phyloP scores from a whole-genome alignment of 164 flowering plant species.

The Houttuynia cordata region DNA sequence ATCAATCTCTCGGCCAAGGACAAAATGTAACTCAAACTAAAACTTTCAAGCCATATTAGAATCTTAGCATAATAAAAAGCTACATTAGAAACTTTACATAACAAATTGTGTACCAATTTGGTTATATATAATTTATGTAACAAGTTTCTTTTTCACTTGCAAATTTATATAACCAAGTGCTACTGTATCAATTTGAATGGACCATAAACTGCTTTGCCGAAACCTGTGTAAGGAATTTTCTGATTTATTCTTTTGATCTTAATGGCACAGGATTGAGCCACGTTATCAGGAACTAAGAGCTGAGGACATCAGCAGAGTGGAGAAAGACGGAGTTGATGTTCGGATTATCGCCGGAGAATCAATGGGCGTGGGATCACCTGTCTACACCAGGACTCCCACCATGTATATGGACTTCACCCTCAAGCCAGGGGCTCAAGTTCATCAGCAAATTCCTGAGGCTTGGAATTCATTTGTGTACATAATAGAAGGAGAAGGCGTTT shows the following conservation, averaged over 20 bases:
- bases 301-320: slow-evolving; percentile 43
- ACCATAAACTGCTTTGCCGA: background rate
- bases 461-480: slow-evolving; percentile 71
- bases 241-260: background rate
- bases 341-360: slow-evolving; percentile 80
- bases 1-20: slow-evolving; percentile 71
- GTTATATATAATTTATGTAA: too few relatives aligned
- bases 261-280: slow-evolving; percentile 74
- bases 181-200: background rate
- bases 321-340: slow-evolving; percentile 62
- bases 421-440: slow-evolving; percentile 39
- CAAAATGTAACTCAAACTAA: slow-evolving; percentile 54
- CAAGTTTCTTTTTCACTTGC: background rate
- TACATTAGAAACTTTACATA: too few relatives aligned
- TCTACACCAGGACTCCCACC: slow-evolving; percentile 79
- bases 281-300: slow-evolving; percentile 55
- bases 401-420: slow-evolving; percentile 78
- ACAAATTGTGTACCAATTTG: too few relatives aligned
- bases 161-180: background rate
- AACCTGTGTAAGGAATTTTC: background rate
- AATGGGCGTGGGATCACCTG: slow-evolving; percentile 67
- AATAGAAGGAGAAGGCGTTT: slow-evolving; percentile 72
- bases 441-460: slow-evolving; percentile 56
- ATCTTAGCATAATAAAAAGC: too few relatives aligned
- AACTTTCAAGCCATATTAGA: background rate